Conservation (phyloP, 306 rosid species). For the Bauhinia variegata region DNA sequence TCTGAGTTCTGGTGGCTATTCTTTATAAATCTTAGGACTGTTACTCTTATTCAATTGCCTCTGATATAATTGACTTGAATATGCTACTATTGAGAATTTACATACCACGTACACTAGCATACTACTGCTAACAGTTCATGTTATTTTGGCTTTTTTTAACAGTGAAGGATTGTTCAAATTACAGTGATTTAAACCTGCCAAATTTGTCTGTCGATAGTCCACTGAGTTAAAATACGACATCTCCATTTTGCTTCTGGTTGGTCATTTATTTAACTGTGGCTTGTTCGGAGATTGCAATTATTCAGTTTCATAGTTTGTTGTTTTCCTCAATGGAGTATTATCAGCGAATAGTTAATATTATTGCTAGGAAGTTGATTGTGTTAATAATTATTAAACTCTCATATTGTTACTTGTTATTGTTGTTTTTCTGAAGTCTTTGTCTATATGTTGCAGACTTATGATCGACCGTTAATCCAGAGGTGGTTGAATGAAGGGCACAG, state of each 20-base stretch:
- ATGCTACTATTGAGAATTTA: background rate
- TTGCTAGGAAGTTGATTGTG: slow-evolving; percentile 2
- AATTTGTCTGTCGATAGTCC: background rate
- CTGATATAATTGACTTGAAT: background rate
- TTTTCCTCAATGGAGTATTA: background rate
- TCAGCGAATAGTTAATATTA: background rate
- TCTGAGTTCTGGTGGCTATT: no score
- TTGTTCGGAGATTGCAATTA: slow-evolving; percentile 14
- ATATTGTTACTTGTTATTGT: background rate
- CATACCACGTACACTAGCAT: background rate
- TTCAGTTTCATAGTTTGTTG: background rate
- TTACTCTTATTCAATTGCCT: no score
- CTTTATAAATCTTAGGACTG: no score
- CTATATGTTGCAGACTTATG: slow-evolving; percentile 71
- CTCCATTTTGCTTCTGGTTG: background rate
- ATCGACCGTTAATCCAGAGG: slow-evolving; percentile 65
- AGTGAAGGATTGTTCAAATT: slow-evolving; percentile 12
- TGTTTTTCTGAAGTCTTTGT: slow-evolving; percentile 17
- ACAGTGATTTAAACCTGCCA: background rate
- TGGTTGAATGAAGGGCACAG: slow-evolving; percentile 75
- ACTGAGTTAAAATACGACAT: background rate
- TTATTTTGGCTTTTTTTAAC: background rate
- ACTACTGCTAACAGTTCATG: background rate
- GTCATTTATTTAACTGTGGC: background rate
- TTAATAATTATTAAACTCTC: no score